Evolutionary conservation across 768 basidiomycete species (phyloP), one percentile per base, ranked within the genome.

Genomic region (Austroboletus festivus): DNA sequence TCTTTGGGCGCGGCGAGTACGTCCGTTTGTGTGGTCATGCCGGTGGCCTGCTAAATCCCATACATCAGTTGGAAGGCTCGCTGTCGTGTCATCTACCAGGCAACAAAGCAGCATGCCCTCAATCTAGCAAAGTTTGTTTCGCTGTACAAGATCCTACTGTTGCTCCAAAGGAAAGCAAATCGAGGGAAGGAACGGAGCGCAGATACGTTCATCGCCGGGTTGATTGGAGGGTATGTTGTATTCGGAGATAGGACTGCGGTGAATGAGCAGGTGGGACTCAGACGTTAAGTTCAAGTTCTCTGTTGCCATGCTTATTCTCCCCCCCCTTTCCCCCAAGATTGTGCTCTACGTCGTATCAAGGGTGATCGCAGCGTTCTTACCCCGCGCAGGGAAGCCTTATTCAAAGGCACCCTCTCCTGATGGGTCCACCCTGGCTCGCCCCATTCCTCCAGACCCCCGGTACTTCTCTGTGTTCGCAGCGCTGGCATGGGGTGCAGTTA

Each of bases 181-280:
- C 78, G 81, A 15, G 93, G 92, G 13, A 95, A 94, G 71, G 80
- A 86, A 62, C 78, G 91, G 38, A 77, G 74, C 51, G 68, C 77
- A 10, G 96, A 99, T 67, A 87, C 91, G 22, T 95, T 99, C 64
- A 75, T 96, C 33, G 93, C 96, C 26, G 96, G 96, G 19, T 73
- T 95, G 38, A 71, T 97, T 39, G 93, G 95, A 6, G 96, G 96
- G 6, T 97, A 91, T 62, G 61, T 92, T 23, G 85, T 90, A 5
- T 94, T 94, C 53, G 89, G 92, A 22, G 81, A 92, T 39, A 77
- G 90, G 48, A 88, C 82, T 49, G 89, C 91, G 16, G 83, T 94
- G 52, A 93, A 94, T 56, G 93, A 94, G 65, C 91, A 93, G 82
- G 93, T 91, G n/a, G n/a, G n/a, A n/a, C n/a, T n/a, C n/a, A n/a